Evolutionary conservation across 208 protist genomes (phyloP).

Genomic region (Trypanosoma avium): DNA sequence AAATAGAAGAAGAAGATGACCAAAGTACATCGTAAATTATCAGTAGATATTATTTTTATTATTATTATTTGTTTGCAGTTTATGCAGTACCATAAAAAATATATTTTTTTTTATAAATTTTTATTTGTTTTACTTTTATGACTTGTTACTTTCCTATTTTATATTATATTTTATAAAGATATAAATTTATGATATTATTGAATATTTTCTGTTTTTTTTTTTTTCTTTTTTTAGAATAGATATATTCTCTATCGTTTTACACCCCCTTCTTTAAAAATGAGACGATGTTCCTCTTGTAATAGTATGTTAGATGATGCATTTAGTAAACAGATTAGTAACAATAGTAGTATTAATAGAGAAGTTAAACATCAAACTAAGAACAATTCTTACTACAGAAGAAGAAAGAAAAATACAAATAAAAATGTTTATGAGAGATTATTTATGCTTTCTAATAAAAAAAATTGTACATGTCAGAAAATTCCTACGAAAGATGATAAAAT

Average conservation of each 20-base stretch:
- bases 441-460: neutral
- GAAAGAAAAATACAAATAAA: neutral
- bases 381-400: no score
- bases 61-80: neutral
- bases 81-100: neutral
- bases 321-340: neutral
- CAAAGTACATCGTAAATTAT: constrained; percentile 9
- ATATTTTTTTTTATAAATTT: constrained; percentile 1
- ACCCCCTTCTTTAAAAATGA: neutral
- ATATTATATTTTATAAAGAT: constrained; percentile 2
- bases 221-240: neutral
- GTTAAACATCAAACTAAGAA: no score
- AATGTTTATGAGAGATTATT: constrained; percentile 20
- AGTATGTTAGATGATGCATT: neutral
- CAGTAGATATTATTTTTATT: neutral
- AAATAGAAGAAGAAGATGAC: constrained; percentile 43
- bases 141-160: neutral
- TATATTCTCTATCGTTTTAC: neutral
- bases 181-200: no score
- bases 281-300: neutral
- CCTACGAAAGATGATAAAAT: neutral
- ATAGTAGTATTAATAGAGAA: neutral
- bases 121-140: neutral
- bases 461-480: constrained; percentile 14
- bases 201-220: constrained; percentile 3